Conservation (phyloP, 2,329 filamentous ascomycete species). For the Paecilomyces niveus region DNA sequence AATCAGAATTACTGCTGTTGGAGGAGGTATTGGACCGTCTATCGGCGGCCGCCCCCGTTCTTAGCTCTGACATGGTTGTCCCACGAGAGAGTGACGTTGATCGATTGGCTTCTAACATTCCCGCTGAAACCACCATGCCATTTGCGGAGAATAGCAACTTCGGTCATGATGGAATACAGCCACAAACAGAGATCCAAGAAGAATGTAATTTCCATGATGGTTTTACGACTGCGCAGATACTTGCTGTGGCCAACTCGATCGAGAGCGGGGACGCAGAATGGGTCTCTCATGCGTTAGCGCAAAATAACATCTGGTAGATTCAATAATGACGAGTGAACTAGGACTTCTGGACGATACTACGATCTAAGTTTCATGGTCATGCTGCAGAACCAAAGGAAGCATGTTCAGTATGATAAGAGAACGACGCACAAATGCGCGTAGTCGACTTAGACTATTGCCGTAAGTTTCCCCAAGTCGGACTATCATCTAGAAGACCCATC, state of each 20-base stretch:
- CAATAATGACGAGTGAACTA: too few relatives aligned
- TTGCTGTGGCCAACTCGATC: slow-evolving; percentile 44
- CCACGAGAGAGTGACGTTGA: neutral
- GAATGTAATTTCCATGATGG: slow-evolving; percentile 33
- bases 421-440: too few relatives aligned
- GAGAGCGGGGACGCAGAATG: slow-evolving; percentile 40
- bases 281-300: slow-evolving; percentile 41
- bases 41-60: neutral
- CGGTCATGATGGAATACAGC: neutral
- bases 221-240: slow-evolving; percentile 41
- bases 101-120: neutral
- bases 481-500: too few relatives aligned
- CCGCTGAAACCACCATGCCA: neutral
- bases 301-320: slow-evolving; percentile 37
- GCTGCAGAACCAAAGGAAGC: too few relatives aligned
- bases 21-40: neutral
- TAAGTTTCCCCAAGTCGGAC: too few relatives aligned
- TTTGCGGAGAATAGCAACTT: neutral
- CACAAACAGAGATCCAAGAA: neutral
- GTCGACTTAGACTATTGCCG: too few relatives aligned
- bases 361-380: too few relatives aligned
- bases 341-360: too few relatives aligned
- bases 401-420: too few relatives aligned
- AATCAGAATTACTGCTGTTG: slow-evolving; percentile 31
- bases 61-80: neutral